A percentile compares a stretch with the other conserved stretches of the same genome.
Evolutionary conservation across 495 filamentous ascomycete genomes (phyloP).

Genomic region (Penicillium paxilli): DNA sequence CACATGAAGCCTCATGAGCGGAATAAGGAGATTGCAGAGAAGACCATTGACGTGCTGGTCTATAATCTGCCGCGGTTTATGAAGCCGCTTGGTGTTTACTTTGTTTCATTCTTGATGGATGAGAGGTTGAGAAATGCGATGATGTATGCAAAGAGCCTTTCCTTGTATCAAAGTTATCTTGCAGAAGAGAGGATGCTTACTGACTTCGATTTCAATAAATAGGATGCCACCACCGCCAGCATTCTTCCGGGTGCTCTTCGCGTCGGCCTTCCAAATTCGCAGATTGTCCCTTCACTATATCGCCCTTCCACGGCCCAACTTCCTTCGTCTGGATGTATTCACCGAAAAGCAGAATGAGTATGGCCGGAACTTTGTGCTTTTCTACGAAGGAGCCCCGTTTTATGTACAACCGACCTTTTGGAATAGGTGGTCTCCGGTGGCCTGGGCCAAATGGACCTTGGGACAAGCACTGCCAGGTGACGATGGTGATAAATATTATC

Average conservation of each 20-base stretch:
- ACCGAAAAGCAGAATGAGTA: conserved; percentile 46
- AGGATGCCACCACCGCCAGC: conserved; percentile 46
- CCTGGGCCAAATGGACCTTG: conserved; percentile 48
- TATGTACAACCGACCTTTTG: conserved; percentile 59
- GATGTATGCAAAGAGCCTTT: conserved; percentile 47
- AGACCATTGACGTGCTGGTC: conserved; percentile 58
- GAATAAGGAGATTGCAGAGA: conserved; percentile 55
- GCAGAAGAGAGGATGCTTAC: too few species aligned
- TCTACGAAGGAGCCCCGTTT: conserved; percentile 52
- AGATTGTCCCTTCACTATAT: conserved; percentile 54
- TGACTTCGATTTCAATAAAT: too few species aligned
- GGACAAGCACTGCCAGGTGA: conserved; percentile 61
- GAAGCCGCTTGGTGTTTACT: conserved; percentile 45
- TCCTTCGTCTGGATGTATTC: conserved; percentile 46
- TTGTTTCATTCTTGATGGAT: conserved; percentile 59
- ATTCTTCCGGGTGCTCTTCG: conserved; percentile 36
- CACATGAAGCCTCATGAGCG: conserved; percentile 56
- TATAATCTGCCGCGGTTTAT: conserved; percentile 51
- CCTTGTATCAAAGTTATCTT: neutral
- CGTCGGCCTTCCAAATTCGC: conserved; percentile 42
- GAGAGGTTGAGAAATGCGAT: conserved; percentile 60
- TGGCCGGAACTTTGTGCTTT: conserved; percentile 48
- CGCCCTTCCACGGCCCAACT: conserved; percentile 50
- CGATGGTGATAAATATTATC: conserved; percentile 54
- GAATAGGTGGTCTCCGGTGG: conserved; percentile 56